These are phyloP conservation scores for Xylaria acuta DNA, from an alignment of 495 filamentous ascomycete species.

Conservation along the genomic window DNA sequence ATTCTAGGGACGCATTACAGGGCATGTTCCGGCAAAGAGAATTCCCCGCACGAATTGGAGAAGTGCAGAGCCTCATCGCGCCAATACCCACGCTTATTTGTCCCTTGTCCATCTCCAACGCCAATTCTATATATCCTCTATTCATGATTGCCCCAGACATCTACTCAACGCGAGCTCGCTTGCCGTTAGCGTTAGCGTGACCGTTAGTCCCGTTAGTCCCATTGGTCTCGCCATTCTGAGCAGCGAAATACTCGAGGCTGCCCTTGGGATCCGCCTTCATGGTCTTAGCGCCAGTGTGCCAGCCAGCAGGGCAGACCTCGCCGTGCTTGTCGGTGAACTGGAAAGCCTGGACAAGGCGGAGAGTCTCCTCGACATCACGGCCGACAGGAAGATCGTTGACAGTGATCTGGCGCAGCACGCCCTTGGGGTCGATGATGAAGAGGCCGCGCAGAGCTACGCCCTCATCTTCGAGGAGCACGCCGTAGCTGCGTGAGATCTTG, in stretches of 20 bases:
- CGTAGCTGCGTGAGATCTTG: constrained; percentile 59
- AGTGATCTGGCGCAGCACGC: constrained; percentile 62
- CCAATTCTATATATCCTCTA: not conserved
- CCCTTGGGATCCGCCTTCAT: constrained; percentile 60
- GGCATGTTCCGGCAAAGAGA: not conserved
- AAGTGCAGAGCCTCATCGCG: constrained; percentile 23
- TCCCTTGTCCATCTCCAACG: constrained; percentile 10
- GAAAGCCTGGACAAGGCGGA: constrained; percentile 65
- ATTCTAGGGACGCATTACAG: constrained; percentile 9
- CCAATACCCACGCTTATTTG: not conserved
- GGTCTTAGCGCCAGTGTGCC: constrained; percentile 58
- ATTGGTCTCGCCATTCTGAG: constrained; percentile 37
- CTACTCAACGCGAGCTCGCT: constrained; percentile 25
- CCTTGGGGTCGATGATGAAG: constrained; percentile 66
- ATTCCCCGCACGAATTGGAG: constrained; percentile 28
- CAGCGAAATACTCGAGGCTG: constrained; percentile 53
- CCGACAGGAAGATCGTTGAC: constrained; percentile 66
- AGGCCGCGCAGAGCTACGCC: constrained; percentile 64
- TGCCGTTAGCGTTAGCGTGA: constrained; percentile 23
- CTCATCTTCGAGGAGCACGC: constrained; percentile 63
- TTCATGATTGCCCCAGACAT: not conserved
- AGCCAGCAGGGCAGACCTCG: constrained; percentile 65
- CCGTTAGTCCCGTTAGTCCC: not conserved
- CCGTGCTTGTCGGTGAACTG: constrained; percentile 67
- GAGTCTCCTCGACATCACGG: constrained; percentile 63